Evolutionary conservation across 768 basidiomycete species (phyloP), one percentile per base, ranked within the genome.

Genomic region (Kwoniella heveanensis): DNA sequence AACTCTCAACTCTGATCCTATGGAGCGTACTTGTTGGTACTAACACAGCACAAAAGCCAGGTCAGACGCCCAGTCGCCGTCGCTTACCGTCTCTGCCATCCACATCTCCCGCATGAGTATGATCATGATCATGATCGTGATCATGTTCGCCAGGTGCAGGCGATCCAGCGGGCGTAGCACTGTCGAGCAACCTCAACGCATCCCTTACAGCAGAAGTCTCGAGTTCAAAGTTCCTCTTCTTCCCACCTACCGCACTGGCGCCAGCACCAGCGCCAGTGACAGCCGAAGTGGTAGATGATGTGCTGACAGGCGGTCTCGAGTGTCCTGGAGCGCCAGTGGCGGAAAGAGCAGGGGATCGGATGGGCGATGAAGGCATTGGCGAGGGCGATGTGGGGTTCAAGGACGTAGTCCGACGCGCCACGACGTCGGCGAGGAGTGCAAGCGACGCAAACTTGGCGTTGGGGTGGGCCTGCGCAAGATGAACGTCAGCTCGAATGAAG

Each of bases 351-450:
- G 39, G 54, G 17, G 39, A 25, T 1, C 26, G 30, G n/a, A 21
- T 39, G 24, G 62, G 25, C 12, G n/a, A 32, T n/a, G 39, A 37
- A 26, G 56, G 54, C 12, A 57, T 30, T 8, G 63, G 57, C 15
- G 36, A 46, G 37, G 63, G 57, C 0, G 56, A 30, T 2, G 46
- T 19, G 10, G 51, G 50, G 32, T 49, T 22, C 22, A 55, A 26
- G 19, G 47, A 47, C 51, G 66, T 67, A 19, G 76, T 75, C 6
- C 76, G 64, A 17, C 74, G 60, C 15, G 78, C 75, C 12, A 79
- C 78, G 13, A 79, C 77, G 36, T 79, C 78, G 26, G 78, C 78
- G 26, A 79, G 54, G n/a, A 79, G 67, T 0, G 75, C 67, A 12
- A 79, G 64, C 8, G 70, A 70, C 0, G 77, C 69, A 48, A 70